These are phyloP conservation scores for Pharnaceum exiguum DNA, from an alignment of 148 eudicot species.

Conservation along the genomic window DNA sequence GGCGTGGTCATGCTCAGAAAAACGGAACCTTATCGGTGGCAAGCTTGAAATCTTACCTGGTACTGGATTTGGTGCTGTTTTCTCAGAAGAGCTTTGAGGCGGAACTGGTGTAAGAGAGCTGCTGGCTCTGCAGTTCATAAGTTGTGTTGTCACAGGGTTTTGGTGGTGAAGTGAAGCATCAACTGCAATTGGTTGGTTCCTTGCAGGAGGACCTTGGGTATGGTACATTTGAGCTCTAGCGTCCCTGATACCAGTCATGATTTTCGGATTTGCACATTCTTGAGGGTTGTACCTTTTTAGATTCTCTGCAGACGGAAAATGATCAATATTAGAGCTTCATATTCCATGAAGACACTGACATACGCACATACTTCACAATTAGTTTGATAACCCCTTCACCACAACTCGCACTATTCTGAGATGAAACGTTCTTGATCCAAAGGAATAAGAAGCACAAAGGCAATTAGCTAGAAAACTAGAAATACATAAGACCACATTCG, in stretches of 20 bases:
- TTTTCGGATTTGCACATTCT: not conserved
- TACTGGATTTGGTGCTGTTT: not conserved
- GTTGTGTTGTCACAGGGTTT: not conserved
- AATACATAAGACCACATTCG: too few species aligned
- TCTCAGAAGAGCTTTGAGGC: not conserved
- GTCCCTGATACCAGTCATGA: not conserved
- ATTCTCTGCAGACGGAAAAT: conserved; percentile 23
- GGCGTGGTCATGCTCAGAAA: too few species aligned
- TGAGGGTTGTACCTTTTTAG: conserved; percentile 19
- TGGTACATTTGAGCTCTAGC: not conserved
- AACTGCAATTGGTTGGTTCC: not conserved
- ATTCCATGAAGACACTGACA: not conserved
- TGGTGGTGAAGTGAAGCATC: not conserved
- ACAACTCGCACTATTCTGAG: too few species aligned
- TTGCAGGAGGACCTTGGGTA: not conserved
- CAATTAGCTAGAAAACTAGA: too few species aligned
- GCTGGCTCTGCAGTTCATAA: too few species aligned
- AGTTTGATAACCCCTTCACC: too few species aligned
- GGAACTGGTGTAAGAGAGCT: too few species aligned
- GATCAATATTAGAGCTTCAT: not conserved
- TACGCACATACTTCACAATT: too few species aligned
- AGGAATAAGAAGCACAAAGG: too few species aligned
- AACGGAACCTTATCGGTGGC: too few species aligned
- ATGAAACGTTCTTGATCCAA: too few species aligned
- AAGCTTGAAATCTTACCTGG: not conserved